These are phyloP conservation scores for Zygoascus biomembranicola DNA, from an alignment of 805 yeast species.

Conservation along the genomic window DNA sequence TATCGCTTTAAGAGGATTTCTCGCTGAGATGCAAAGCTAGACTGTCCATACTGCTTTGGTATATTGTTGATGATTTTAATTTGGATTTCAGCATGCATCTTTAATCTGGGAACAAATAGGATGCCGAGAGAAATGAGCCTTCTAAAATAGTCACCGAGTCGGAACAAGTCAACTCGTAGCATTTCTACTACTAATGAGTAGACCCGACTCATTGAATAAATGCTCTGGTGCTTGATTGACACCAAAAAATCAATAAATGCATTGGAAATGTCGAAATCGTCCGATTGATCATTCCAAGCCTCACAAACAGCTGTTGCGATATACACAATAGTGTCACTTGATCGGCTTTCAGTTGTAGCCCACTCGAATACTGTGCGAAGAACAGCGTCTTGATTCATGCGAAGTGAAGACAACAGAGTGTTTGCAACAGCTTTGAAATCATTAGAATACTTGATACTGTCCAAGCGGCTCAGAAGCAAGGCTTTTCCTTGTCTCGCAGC, in stretches of 20 bases:
- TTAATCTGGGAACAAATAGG: slow-evolving; percentile 48
- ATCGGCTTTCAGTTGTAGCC: slow-evolving; percentile 19
- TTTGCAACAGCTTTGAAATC: slow-evolving; percentile 15
- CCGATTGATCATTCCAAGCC: slow-evolving; percentile 11
- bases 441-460: slow-evolving; percentile 22
- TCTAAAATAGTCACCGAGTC: slow-evolving; percentile 63
- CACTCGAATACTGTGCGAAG: slow-evolving; percentile 21
- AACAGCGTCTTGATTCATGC: slow-evolving; percentile 11
- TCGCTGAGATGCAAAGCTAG: slow-evolving; percentile 7
- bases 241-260: slow-evolving; percentile 21
- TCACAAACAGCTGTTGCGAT: slow-evolving; percentile 16
- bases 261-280: slow-evolving; percentile 20
- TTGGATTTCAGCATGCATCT: slow-evolving; percentile 31
- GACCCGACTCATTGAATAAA: slow-evolving; percentile 12
- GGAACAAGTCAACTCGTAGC: slow-evolving; percentile 39
- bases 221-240: slow-evolving; percentile 3
- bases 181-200: slow-evolving; percentile 46
- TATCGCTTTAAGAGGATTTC: slow-evolving; percentile 10
- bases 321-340: slow-evolving; percentile 16
- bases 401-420: slow-evolving; percentile 3
- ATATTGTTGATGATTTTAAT: slow-evolving; percentile 38
- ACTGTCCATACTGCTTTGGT: slow-evolving; percentile 14
- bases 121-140: slow-evolving; percentile 81
- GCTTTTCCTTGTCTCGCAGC: slow-evolving; percentile 12
- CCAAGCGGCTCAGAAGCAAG: slow-evolving; percentile 23